A percentile compares a stretch with the other conserved stretches of the same genome.
Conservation (phyloP, 1,284 basidiomycete species). For the Polyporus tsugae region DNA sequence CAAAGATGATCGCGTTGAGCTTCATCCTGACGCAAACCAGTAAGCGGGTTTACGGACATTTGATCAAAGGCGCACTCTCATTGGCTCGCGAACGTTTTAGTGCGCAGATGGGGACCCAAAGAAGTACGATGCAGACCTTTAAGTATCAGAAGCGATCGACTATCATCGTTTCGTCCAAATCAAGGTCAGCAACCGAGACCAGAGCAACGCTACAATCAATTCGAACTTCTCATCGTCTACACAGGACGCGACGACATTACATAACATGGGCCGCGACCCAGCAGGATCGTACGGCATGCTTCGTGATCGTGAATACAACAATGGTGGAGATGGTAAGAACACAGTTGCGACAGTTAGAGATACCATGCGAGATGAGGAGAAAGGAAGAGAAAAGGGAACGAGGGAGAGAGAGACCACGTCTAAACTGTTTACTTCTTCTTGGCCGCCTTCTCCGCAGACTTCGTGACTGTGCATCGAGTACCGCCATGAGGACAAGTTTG, state of each 20-base stretch:
- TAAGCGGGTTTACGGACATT: too few relatives aligned
- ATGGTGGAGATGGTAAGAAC: conserved; percentile 51
- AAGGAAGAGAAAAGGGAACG: conserved; percentile 60
- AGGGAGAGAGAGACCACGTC: conserved; percentile 49
- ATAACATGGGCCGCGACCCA: conserved; percentile 42
- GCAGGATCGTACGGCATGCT: conserved; percentile 37
- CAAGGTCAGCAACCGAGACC: too few relatives aligned
- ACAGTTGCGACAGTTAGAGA: conserved; percentile 52
- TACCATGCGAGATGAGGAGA: conserved; percentile 51
- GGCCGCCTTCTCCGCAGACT: conserved; percentile 94
- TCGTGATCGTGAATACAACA: conserved; percentile 50
- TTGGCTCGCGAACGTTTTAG: too few relatives aligned
- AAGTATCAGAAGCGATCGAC: too few relatives aligned
- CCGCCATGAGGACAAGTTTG: conserved; percentile 18
- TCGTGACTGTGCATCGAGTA: conserved; percentile 69
- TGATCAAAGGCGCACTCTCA: too few relatives aligned
- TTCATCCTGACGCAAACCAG: too few relatives aligned
- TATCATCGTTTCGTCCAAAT: too few relatives aligned
- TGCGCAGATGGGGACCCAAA: too few relatives aligned
- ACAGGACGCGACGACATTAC: conserved; percentile 45
- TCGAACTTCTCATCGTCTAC: conserved; percentile 45
- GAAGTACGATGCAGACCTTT: too few relatives aligned
- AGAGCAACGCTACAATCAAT: conserved; percentile 44
- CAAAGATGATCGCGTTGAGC: too few relatives aligned
- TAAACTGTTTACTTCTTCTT: conserved; percentile 92